These are phyloP conservation scores for Sphaceloma murrayae DNA, from an alignment of 2,329 filamentous ascomycete genomes.

Conservation along the genomic window DNA sequence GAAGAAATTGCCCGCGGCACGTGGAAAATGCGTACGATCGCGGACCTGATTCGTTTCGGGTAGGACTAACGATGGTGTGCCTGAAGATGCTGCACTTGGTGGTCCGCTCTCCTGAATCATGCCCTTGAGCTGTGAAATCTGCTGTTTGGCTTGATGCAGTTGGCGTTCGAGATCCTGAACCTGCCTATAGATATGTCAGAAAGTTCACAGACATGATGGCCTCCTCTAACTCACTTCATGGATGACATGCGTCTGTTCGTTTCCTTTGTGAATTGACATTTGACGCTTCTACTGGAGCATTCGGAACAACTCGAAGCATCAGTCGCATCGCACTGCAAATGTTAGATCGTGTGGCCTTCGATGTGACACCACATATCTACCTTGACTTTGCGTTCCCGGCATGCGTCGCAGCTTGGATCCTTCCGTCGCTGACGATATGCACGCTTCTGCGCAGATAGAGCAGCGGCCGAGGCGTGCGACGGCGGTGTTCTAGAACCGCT, in stretches of 20 bases:
- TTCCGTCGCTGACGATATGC: slow-evolving; percentile 92
- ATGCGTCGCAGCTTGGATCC: slow-evolving; percentile 95
- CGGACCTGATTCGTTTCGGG: slow-evolving; percentile 30
- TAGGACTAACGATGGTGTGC: slow-evolving; percentile 26
- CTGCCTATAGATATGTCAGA: slow-evolving; percentile 45
- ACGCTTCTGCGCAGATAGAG: slow-evolving; percentile 69
- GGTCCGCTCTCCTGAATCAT: slow-evolving; percentile 46
- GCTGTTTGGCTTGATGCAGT: slow-evolving; percentile 66
- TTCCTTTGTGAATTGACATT: slow-evolving; percentile 98
- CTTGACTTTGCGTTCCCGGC: slow-evolving; percentile 69
- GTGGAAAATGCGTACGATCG: slow-evolving; percentile 36
- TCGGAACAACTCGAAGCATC: slow-evolving; percentile 95
- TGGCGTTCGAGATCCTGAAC: slow-evolving; percentile 95
- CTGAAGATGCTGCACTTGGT: slow-evolving; percentile 32
- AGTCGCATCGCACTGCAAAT: slow-evolving; percentile 74
- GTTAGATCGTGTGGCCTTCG: slow-evolving; percentile 18
- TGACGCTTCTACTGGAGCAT: slow-evolving; percentile 91
- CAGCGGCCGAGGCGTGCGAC: slow-evolving; percentile 37
- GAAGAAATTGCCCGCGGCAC: slow-evolving; percentile 54
- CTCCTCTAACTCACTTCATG: slow-evolving; percentile 58
- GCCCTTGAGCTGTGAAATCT: slow-evolving; percentile 65
- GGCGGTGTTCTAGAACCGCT: slow-evolving; percentile 28
- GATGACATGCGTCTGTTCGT: slow-evolving; percentile 98
- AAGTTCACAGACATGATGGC: not conserved
- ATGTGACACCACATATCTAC: slow-evolving; percentile 30